A percentile compares a stretch with the other conserved stretches of the same genome.
Evolutionary conservation across 1,284 basidiomycete genomes (phyloP).

Genomic region (Ustilago hordei): DNA sequence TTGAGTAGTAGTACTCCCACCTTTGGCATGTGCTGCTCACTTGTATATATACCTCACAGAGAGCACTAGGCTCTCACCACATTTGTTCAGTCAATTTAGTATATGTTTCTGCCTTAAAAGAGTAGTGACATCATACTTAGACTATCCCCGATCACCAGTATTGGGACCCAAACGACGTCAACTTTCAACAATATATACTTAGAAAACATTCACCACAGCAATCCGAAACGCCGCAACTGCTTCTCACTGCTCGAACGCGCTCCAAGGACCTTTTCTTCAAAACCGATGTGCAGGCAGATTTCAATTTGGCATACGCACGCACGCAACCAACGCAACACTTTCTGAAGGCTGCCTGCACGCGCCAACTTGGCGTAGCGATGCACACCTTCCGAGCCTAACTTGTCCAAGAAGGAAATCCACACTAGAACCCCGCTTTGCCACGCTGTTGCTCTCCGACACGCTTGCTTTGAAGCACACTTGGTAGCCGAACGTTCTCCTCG

Average conservation of each 20-base stretch:
- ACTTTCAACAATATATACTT: too few species aligned
- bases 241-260: constrained; percentile 7
- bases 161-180: too few species aligned
- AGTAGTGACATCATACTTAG: too few species aligned
- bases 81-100: too few species aligned
- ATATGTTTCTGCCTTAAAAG: too few species aligned
- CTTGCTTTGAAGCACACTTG: neutral
- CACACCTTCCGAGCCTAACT: constrained; percentile 1
- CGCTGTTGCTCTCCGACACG: constrained; percentile 4
- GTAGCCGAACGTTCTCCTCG: neutral
- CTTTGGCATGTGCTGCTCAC: too few species aligned
- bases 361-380: constrained; percentile 13
- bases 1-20: too few species aligned
- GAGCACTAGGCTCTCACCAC: too few species aligned
- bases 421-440: constrained; percentile 4
- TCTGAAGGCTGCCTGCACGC: neutral
- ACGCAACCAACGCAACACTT: constrained; percentile 7
- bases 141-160: too few species aligned
- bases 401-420: neutral
- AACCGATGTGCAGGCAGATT: constrained; percentile 5
- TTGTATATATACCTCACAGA: too few species aligned
- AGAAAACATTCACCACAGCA: too few species aligned
- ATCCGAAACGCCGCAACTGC: too few species aligned
- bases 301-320: constrained; percentile 11
- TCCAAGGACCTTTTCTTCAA: constrained; percentile 1